Evolutionary conservation across 768 basidiomycete genomes (phyloP).

Genomic region (Lactifluus hygrophoroides): DNA sequence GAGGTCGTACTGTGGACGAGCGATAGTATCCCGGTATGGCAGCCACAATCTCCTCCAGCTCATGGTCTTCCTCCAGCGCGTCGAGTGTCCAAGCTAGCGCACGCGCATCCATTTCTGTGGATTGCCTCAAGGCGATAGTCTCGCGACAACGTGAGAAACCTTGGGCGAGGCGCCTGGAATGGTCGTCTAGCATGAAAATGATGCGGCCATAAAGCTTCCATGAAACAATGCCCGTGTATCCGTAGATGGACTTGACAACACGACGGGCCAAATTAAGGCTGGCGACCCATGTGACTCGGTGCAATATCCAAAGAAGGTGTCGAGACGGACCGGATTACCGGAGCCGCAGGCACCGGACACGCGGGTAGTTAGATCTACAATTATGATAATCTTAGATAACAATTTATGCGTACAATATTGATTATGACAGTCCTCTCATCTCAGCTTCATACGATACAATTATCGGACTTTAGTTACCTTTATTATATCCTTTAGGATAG

Average conservation of each 20-base stretch:
- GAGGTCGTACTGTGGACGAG: not conserved
- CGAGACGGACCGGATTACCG: no score
- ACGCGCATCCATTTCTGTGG: constrained; percentile 6
- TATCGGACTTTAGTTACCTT: no score
- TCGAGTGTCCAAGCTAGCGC: constrained; percentile 8
- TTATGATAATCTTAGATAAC: no score
- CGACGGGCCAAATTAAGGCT: constrained; percentile 1
- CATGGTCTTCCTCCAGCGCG: constrained; percentile 11
- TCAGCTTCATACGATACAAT: no score
- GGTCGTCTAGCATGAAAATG: not conserved
- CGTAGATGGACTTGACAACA: constrained; percentile 2
- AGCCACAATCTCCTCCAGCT: constrained; percentile 5
- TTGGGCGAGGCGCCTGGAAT: constrained; percentile 5
- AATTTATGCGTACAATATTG: no score
- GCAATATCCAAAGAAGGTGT: constrained; percentile 9
- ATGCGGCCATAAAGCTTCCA: constrained; percentile 6
- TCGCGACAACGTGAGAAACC: constrained; percentile 6
- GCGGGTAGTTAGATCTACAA: no score
- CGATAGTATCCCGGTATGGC: constrained; percentile 14
- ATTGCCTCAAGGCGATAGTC: not conserved
- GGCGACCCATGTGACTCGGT: not conserved
- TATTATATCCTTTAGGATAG: no score
- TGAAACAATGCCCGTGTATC: not conserved
- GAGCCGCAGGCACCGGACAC: no score
- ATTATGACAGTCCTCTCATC: no score